phyloP scores from a whole-genome alignment of 2,329 filamentous ascomycete species.

The Fusarium drepaniforme region DNA sequence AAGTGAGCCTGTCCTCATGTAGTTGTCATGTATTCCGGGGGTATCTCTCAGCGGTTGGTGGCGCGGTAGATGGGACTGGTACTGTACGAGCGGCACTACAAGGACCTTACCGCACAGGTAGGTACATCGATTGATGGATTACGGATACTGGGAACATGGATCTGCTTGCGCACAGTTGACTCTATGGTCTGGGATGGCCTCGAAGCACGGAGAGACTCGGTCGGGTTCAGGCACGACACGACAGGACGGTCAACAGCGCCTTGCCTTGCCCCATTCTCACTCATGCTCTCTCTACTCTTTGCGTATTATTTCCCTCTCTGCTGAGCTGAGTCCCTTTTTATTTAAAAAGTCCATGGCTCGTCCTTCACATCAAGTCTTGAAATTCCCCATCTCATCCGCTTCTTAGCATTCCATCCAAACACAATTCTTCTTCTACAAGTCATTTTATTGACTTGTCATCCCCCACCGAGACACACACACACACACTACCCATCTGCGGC shows the following conservation, averaged over 20 bases:
- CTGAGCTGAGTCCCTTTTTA: not conserved
- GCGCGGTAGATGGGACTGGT: not conserved
- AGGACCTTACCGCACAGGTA: not conserved
- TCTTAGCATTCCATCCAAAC: not conserved
- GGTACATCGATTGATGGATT: not conserved
- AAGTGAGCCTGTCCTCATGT: constrained; percentile 6
- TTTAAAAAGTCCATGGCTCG: constrained; percentile 39
- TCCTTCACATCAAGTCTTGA: constrained; percentile 1
- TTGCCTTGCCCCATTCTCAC: constrained; percentile 19
- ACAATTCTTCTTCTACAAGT: not conserved
- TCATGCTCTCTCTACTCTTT: constrained; percentile 6
- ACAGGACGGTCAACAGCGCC: not conserved
- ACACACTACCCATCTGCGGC: constrained; percentile 16
- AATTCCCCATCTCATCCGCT: not conserved
- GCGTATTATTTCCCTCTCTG: constrained; percentile 11
- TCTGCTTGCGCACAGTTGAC: not conserved
- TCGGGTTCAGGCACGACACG: not conserved
- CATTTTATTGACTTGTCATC: constrained; percentile 1
- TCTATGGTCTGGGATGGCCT: constrained; percentile 3
- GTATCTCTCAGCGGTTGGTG: constrained; percentile 4
- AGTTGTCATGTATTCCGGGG: constrained; percentile 26
- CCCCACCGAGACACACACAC: constrained; percentile 21
- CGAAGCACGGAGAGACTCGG: constrained; percentile 3
- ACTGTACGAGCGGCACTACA: constrained; percentile 28
- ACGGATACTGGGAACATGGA: not conserved